Base-by-base conservation (phyloP, 1,284 basidiomycete genomes). In the Tetrapyrgos nigripes region DNA sequence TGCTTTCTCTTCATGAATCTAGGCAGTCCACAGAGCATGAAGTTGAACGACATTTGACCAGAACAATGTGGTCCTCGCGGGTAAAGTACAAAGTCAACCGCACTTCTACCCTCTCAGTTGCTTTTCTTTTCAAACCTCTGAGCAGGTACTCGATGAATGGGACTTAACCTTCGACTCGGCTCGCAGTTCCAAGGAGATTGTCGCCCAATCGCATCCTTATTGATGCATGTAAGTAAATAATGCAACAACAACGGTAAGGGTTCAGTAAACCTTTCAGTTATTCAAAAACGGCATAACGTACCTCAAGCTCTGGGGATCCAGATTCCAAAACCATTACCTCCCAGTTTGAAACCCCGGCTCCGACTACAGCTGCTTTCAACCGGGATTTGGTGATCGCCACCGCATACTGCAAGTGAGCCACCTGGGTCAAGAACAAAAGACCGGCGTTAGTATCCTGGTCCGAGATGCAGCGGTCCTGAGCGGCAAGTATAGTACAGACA, bases 241-340 rank as follows among this genome's bases (percentile, higher is more conserved):
- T n/a, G n/a, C n/a, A n/a, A n/a, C n/a, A n/a, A n/a, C n/a, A n/a
- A n/a, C n/a, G n/a, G n/a, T n/a, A n/a, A n/a, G n/a, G n/a, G n/a
- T n/a, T n/a, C n/a, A n/a, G n/a, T n/a, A n/a, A n/a, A n/a, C n/a
- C n/a, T n/a, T n/a, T n/a, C n/a, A n/a, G n/a, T n/a, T n/a, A n/a
- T n/a, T n/a, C n/a, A n/a, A n/a, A n/a, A n/a, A n/a, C n/a, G n/a
- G n/a, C n/a, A n/a, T n/a, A n/a, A n/a, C 63, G 54, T 28, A 70
- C 69, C 66, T 74, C 71, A 9, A 73, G 65, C 55, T 73, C 72
- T 17, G 71, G 71, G 33, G 72, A 72, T 26, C 64, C 66, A 4
- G 71, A 71, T 58, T 71, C 68, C 66, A 68, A 66, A 23, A 74
- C 72, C 72, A 72, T 73, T 10, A 64, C 66, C 61, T 74, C 73